Evolutionary conservation across 805 yeast species (phyloP), one percentile per base, ranked within the genome.

Genomic region (Barnettozyma vustinii): DNA sequence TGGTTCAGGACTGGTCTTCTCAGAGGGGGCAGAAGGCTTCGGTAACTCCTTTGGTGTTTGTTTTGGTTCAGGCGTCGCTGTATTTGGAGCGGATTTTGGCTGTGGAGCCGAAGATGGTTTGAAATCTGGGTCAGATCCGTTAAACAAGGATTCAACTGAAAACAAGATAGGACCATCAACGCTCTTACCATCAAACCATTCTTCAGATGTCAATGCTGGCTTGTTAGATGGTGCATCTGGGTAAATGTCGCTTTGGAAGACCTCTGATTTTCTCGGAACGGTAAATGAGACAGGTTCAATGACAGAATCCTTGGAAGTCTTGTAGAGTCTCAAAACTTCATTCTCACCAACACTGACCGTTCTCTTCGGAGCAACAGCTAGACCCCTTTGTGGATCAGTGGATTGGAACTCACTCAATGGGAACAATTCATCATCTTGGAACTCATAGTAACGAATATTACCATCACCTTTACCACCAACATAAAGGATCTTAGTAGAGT

Each of bases 381-480:
- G 83, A 1, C 99, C 99, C 67, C 99, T 85, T 74, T 94, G 99
- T 2, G 99, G 94, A 32, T 88, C 95, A 2, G 82, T 79, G 4
- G 97, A 89, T 52, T 83, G 83, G 66, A 78, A 94, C 65, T 92
- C 97, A n/a, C 96, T 87, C 51, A 94, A 70, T 57, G 86, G 88
- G 67, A 75, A 83, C 48, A 94, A 74, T 60, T 83, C 85, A 60
- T 92, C 97, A 59, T 87, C 80, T 53, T 83, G 89, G 66, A 79
- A 89, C 72, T 94, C 99, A 63, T 73, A 94, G 70, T 92, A 92
- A 62, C 97, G 87, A 60, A 94, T 88, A 66, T 92, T 94, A 59
- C 98, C 98, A 67, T 94, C 99, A 66, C 97, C 97, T 68, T 94
- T 92, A 58, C 99, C 99, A 30, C 96, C 98, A 52, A 94, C 72